These are phyloP conservation scores for Sporothrix phasma DNA, from an alignment of 2,329 filamentous ascomycete genomes.

Conservation along the genomic window DNA sequence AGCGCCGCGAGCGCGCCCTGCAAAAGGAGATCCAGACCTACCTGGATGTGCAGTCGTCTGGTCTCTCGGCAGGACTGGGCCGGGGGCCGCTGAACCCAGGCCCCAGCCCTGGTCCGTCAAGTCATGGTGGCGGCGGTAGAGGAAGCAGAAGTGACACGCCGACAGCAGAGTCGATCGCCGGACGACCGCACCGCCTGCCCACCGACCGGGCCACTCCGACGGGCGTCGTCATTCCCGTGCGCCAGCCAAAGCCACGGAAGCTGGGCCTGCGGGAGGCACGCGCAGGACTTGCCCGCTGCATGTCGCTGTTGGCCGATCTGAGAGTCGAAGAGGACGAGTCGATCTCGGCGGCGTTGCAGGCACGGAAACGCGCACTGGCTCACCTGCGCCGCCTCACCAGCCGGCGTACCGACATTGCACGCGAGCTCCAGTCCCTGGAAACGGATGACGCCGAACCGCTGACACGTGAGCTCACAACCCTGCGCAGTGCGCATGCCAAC, in stretches of 20 bases:
- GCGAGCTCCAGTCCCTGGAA: conserved; percentile 45
- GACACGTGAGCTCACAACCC: conserved; percentile 49
- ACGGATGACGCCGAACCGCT: conserved; percentile 47
- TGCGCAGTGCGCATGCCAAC: conserved; percentile 43
- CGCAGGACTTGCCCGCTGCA: conserved; percentile 52
- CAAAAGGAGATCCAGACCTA: conserved; percentile 39
- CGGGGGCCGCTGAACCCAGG: conserved; percentile 18
- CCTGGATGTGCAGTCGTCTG: conserved; percentile 40
- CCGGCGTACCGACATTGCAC: conserved; percentile 39
- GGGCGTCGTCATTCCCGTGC: conserved; percentile 49
- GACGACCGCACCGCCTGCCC: conserved; percentile 27
- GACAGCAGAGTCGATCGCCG: conserved; percentile 23
- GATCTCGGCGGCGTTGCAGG: conserved; percentile 45
- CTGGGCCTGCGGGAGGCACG: conserved; percentile 52
- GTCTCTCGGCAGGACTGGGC: conserved; percentile 32
- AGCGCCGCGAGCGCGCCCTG: conserved; percentile 36
- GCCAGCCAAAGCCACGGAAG: conserved; percentile 44
- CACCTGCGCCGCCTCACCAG: conserved; percentile 45
- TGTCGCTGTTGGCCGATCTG: conserved; percentile 53
- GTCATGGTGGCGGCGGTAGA: conserved; percentile 22
- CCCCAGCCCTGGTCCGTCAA: conserved; percentile 22
- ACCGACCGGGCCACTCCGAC: conserved; percentile 25
- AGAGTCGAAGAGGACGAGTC: conserved; percentile 59
- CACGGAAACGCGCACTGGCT: conserved; percentile 47
- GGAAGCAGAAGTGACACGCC: conserved; percentile 29